A percentile compares a stretch with the other conserved stretches of the same genome.
These are phyloP conservation scores for Oxyria digyna DNA, from an alignment of 148 eudicot genomes.

Conservation along the genomic window DNA sequence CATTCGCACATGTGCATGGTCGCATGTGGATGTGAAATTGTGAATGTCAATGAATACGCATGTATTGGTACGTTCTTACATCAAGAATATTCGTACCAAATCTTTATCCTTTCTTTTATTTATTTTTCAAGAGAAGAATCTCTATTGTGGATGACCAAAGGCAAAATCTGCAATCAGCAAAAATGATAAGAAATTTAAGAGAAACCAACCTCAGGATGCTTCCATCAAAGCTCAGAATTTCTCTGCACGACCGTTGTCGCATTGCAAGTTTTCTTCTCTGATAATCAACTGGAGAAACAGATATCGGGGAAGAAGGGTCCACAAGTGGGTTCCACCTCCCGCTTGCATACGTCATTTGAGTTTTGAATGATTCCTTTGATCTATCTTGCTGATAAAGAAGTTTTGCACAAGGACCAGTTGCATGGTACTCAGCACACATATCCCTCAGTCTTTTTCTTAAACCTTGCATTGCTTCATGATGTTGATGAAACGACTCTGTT, in stretches of 20 bases:
- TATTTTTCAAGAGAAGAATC: no score
- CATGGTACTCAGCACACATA: conserved; percentile 60
- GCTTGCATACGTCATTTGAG: conserved; percentile 85
- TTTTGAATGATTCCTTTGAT: conserved; percentile 39
- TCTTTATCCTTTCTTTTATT: no score
- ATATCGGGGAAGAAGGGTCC: conserved; percentile 88
- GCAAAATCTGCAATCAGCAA: neutral
- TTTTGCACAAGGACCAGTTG: conserved; percentile 75
- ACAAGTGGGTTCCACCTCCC: conserved; percentile 88
- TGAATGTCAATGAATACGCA: no score
- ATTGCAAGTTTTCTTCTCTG: conserved; percentile 48
- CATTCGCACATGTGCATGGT: no score
- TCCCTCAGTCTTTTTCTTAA: conserved; percentile 62
- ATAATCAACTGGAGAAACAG: conserved; percentile 50
- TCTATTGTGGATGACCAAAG: no score
- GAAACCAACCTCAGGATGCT: conserved; percentile 54
- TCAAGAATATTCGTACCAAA: no score
- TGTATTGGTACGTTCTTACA: no score
- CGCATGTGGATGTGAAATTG: no score
- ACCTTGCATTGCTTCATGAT: conserved; percentile 80
- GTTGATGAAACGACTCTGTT: conserved; percentile 47
- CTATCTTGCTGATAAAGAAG: conserved; percentile 70
- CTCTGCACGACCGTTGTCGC: conserved; percentile 62
- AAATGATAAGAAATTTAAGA: neutral
- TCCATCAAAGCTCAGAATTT: conserved; percentile 90